Evolutionary conservation across 1,284 basidiomycete species (phyloP).

Genomic region (Puccinia triticina): DNA sequence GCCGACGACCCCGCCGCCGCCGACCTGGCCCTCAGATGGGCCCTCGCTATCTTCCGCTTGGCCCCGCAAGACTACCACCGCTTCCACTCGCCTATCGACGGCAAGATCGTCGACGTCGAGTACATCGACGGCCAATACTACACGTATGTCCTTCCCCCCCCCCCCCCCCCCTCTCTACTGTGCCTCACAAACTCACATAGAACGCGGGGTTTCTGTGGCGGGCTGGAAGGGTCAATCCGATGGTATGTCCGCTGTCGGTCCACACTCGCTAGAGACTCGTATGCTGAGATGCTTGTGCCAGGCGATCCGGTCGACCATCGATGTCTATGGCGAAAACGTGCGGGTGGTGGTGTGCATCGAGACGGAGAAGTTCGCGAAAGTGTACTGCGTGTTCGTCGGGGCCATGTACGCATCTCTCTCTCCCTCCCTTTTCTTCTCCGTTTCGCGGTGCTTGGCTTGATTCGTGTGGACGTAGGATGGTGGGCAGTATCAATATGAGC

Average conservation of each 20-base stretch:
- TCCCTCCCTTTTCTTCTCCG: not conserved
- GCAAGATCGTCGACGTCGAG: slow-evolving; percentile 60
- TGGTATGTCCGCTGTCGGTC: not conserved
- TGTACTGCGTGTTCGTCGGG: slow-evolving; percentile 49
- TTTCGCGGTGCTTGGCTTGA: too few species aligned
- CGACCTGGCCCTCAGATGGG: slow-evolving; percentile 24
- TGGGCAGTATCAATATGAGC: slow-evolving; percentile 47
- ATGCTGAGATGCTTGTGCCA: too few species aligned
- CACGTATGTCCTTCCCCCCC: slow-evolving; percentile 55
- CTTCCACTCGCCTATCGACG: slow-evolving; percentile 90
- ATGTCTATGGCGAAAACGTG: slow-evolving; percentile 65
- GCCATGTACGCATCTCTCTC: slow-evolving; percentile 40
- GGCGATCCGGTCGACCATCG: slow-evolving; percentile 57
- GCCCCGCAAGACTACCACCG: slow-evolving; percentile 94
- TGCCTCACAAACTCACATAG: not conserved
- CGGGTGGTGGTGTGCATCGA: slow-evolving; percentile 81
- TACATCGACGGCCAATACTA: slow-evolving; percentile 60
- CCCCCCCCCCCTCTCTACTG: too few species aligned
- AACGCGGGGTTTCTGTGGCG: not conserved
- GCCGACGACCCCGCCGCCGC: not conserved
- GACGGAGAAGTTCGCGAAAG: slow-evolving; percentile 31
- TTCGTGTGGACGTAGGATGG: slow-evolving; percentile 36
- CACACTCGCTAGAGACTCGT: too few species aligned
- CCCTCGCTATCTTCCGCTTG: slow-evolving; percentile 61
- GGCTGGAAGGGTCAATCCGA: slow-evolving; percentile 54